Conservation (phyloP, 345 rosid species). For the Fremontodendron californicum region DNA sequence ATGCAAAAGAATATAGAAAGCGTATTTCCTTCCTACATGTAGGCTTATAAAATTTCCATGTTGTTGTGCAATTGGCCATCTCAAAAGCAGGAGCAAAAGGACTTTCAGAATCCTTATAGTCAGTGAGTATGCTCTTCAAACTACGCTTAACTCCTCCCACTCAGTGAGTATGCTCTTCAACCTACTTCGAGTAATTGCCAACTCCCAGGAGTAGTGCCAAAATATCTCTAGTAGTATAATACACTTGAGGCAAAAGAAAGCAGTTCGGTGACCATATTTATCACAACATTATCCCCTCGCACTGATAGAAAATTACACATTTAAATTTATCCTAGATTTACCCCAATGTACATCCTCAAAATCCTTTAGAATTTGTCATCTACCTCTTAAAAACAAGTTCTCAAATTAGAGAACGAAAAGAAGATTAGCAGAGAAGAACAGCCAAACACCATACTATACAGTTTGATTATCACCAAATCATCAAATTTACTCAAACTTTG, state of each 20-base stretch:
- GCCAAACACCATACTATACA: not conserved
- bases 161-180: not conserved
- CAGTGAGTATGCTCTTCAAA: too few relatives aligned
- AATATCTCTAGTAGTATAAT: not conserved
- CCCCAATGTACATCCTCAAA: not conserved
- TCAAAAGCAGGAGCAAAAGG: not conserved
- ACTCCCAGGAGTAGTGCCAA: not conserved
- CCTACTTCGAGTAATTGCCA: not conserved
- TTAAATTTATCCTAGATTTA: not conserved
- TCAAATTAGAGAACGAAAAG: not conserved
- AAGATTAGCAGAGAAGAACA: not conserved
- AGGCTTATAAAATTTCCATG: not conserved
- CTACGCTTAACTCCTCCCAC: not conserved
- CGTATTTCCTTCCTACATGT: not conserved
- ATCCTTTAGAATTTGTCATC: not conserved
- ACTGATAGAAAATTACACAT: not conserved
- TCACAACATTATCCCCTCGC: not conserved
- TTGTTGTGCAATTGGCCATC: not conserved
- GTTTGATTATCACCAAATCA: not conserved
- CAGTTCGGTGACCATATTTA: not conserved
- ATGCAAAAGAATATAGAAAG: not conserved
- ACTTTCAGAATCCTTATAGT: not conserved
- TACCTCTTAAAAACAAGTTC: not conserved
- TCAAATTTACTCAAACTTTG: not conserved
- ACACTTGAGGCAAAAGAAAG: not conserved